These are phyloP conservation scores for Zalaria obscura DNA, from an alignment of 2,329 filamentous ascomycete genomes.

Conservation along the genomic window DNA sequence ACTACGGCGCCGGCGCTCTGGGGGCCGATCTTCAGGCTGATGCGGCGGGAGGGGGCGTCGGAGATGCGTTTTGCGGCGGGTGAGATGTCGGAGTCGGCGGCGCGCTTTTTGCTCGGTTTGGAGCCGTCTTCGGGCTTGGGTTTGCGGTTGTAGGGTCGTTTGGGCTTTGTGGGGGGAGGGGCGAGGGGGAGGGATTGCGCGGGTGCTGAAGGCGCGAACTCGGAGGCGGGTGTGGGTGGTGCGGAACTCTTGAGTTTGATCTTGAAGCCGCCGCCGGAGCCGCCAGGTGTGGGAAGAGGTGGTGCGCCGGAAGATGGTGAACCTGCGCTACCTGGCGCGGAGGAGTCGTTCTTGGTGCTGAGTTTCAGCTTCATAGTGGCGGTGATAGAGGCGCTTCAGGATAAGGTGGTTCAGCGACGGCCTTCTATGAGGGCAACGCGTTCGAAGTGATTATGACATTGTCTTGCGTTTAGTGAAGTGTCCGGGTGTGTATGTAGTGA, in stretches of 20 bases:
- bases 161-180: slow-evolving; percentile 16
- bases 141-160: slow-evolving; percentile 14
- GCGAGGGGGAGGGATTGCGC: slow-evolving; percentile 14
- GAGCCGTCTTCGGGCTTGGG: slow-evolving; percentile 13
- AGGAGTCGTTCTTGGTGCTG: slow-evolving; percentile 1
- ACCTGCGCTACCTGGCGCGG: slow-evolving; percentile 1
- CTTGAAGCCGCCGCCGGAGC: slow-evolving; percentile 16
- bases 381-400: not conserved
- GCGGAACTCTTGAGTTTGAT: slow-evolving; percentile 21
- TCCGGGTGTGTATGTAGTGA: too few species aligned
- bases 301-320: slow-evolving; percentile 8
- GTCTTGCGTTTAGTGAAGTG: too few species aligned
- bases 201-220: slow-evolving; percentile 14
- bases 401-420: too few species aligned
- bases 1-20: slow-evolving; percentile 29
- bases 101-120: slow-evolving; percentile 20
- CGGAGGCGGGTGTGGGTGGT: slow-evolving; percentile 12
- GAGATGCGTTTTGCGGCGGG: slow-evolving; percentile 18
- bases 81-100: slow-evolving; percentile 16
- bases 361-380: slow-evolving; percentile 10
- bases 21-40: slow-evolving; percentile 17
- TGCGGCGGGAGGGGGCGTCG: slow-evolving; percentile 11
- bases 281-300: slow-evolving; percentile 11
- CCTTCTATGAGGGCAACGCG: too few species aligned
- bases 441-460: too few species aligned